phyloP scores from a whole-genome alignment of 768 basidiomycete genomes.

The Cytidiella melzeri region DNA sequence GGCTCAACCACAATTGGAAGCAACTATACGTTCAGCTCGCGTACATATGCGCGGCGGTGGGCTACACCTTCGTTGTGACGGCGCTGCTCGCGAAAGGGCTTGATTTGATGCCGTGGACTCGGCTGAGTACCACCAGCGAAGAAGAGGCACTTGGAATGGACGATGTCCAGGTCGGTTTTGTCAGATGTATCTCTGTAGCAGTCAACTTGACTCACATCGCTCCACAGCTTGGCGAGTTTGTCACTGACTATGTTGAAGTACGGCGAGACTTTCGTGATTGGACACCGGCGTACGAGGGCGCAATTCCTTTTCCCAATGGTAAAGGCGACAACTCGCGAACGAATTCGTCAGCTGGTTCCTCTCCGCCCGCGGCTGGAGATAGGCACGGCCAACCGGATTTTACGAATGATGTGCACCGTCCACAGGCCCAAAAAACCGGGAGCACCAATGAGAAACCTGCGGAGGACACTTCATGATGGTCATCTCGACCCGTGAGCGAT shows the following conservation, averaged over 20 bases:
- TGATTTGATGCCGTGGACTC: constrained; percentile 73
- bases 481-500: too few species aligned
- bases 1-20: constrained; percentile 78
- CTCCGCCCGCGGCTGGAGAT: constrained; percentile 23
- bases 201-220: neutral
- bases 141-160: constrained; percentile 80
- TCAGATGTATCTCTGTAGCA: neutral
- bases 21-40: constrained; percentile 79
- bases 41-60: constrained; percentile 71
- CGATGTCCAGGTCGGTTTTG: constrained; percentile 60
- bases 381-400: constrained; percentile 24
- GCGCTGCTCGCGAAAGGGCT: constrained; percentile 75
- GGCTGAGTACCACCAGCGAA: constrained; percentile 59
- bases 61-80: constrained; percentile 70
- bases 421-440: too few species aligned
- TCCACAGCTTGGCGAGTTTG: constrained; percentile 46
- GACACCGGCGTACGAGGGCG: constrained; percentile 29
- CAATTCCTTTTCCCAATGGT: neutral
- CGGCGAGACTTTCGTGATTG: constrained; percentile 60
- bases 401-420: too few species aligned
- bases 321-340: neutral
- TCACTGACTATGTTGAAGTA: constrained; percentile 50
- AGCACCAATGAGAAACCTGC: too few species aligned
- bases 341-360: constrained; percentile 3
- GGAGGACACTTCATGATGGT: too few species aligned